Evolutionary conservation across 2,329 filamentous ascomycete species (phyloP).

Genomic region (Monilinia vaccinii-corymbosi): DNA sequence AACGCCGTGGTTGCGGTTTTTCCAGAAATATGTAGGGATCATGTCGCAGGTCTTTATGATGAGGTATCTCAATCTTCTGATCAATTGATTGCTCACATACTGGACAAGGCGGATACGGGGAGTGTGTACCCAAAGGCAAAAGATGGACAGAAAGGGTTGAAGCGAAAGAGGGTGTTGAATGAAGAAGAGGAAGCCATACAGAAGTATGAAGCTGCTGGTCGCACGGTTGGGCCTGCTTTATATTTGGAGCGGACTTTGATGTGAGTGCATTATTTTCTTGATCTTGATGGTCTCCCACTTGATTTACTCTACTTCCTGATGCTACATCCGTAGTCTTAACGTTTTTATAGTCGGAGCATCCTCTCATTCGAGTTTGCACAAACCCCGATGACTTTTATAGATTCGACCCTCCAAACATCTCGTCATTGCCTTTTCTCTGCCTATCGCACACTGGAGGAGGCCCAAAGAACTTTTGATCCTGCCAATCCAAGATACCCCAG

Average conservation of each 20-base stretch:
- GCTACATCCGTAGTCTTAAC: constrained; percentile 16
- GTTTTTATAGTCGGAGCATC: constrained; percentile 18
- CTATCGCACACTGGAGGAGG: constrained; percentile 30
- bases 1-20: constrained; percentile 35
- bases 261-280: background rate
- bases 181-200: constrained; percentile 31
- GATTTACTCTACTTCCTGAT: background rate
- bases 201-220: constrained; percentile 27
- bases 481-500: constrained; percentile 22
- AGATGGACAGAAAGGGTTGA: constrained; percentile 28
- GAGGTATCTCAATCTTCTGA: constrained; percentile 18
- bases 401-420: constrained; percentile 27
- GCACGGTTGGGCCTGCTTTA: constrained; percentile 10
- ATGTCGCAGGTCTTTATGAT: constrained; percentile 33
- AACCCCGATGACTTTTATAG: constrained; percentile 32
- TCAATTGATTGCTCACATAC: constrained; percentile 30
- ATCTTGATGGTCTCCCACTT: background rate
- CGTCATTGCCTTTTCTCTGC: constrained; percentile 27
- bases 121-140: constrained; percentile 36
- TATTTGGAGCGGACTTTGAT: constrained; percentile 12
- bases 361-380: constrained; percentile 30
- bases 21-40: constrained; percentile 37
- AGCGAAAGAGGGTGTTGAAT: constrained; percentile 31
- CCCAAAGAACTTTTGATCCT: constrained; percentile 28
- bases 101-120: constrained; percentile 34